Evolutionary conservation across 306 rosid genomes (phyloP), one percentile per base, ranked within the genome.

Genomic region (Adenanthera pavonina): DNA sequence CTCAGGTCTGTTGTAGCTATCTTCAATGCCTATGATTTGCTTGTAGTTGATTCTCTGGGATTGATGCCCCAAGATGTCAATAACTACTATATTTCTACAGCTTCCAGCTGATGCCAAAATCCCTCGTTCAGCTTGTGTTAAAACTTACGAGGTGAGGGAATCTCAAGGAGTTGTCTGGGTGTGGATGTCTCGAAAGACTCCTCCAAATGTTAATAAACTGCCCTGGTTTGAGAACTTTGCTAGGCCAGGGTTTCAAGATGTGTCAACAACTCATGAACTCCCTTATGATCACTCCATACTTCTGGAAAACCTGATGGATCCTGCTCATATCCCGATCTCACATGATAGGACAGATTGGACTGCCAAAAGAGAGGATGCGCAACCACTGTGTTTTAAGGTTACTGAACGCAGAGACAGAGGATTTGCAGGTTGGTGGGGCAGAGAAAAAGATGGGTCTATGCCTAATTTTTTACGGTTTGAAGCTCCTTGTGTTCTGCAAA

Each of bases 211-310:
- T 2, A 72, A 78, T 36, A 95, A 89, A 46, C 34, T 93, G 13
- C 99, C 98, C 11, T 91, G 99, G 97, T 95, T 95, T 74, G 97
- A 93, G 87, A 93, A 93, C 82, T 92, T 95, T 15, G 94, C 89
- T 9, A 86, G 91, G 90, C 97, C 94, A 0, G 97, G 99, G 60
- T 92, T 95, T 83, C 91, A 73, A 77, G 99, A 95, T 76, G 44
- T 87, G 76, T 95, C 96, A 38, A 85, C 97, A 36, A 86, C 76
- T 81, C 98, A 95, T 30, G 99, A 95, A 87, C 99, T 93, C 76
- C 99, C 99, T 19, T 95, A 95, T 78, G 99, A 95, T 78, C 99
- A 95, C 83, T 95, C 99, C 36, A 92, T 93, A 78, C 99, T 93
- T 9, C 82, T 93, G 64, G 99, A 95, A 80, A 95, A 95, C 87